Evolutionary conservation across 2,329 filamentous ascomycete species (phyloP), one percentile per base, ranked within the genome.

Genomic region (Aspergillus ustus): DNA sequence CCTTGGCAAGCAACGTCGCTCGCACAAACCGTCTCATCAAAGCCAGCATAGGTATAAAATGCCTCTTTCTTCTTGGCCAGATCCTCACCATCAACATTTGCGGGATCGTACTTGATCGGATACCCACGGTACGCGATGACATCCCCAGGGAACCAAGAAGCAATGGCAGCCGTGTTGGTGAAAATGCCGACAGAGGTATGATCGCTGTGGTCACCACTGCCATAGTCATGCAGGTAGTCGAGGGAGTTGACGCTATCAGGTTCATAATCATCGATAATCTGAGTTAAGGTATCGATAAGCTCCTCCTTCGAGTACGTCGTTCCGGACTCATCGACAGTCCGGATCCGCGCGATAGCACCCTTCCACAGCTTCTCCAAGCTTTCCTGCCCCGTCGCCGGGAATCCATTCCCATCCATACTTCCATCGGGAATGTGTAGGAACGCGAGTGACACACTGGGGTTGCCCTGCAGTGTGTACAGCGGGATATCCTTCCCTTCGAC

Each of bases 371-470:
- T 50, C 37, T 57, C 29, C 44, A 64, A 31, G 31, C 55, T 64
- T 29, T 40, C 34, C 15, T 56, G 52, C 2, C 60, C 63, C 2
- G 61, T 63, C 34, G 7, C 9, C 4, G 34, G 11, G 52, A 64
- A 64, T 1, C 63, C 63, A 7, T 50, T 37, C 4, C 63, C 63
- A 13, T 57, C 60, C 2, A 55, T 20, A 20, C 43, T 59, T 9
- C 63, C 63, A 37, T 62, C 63, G 3, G 63, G 63, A 3, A 64
- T 45, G 45, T 58, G 60, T 43, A 64, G 28, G 31, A 64, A 64
- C 34, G 53, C 60, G 3, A 64, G 40, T 1, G 57, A 55, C 2
- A 64, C 56, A 19, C 37, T 7, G 1, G 56, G 52, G 11, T 55
- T 22, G 1, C 37, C n/a, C 15, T 28, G 15, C 2, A 64, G 57